Evolutionary conservation across 2,329 filamentous ascomycete genomes (phyloP), one percentile per base, ranked within the genome.

Genomic region (Stachybotrys echinatus): DNA sequence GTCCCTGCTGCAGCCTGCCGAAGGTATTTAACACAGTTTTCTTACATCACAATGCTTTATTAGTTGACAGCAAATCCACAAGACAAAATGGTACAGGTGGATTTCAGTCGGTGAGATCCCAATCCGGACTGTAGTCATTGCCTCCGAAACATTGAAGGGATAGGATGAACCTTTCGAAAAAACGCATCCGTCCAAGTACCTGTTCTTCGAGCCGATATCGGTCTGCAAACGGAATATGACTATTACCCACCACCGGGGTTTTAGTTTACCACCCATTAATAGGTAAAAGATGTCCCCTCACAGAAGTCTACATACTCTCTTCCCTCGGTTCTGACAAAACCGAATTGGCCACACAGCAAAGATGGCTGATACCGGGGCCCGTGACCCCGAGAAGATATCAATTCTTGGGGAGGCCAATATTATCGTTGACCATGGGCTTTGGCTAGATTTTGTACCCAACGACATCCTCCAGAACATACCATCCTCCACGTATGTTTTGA

Each of bases 401-500:
- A 95, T 99, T 58, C 76, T 99, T 52, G 91, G 91, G 58, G 88
- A 89, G 63, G 89, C 96, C 59, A 87, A 87, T 63, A 97, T 99
- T 60, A 78, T 96, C 55, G 86, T 96, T 62, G 90, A 96, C 66
- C 90, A 95, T 66, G 89, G 87, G 56, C 81, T 99, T 50, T 96
- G 92, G 89, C 81, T 86, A 55, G 80, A 80, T 64, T 94, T 88
- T 66, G 85, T 97, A 55, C 84, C 85, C 48, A 73, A 84, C 58
- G 92, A 99, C 70, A 79, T 99, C 50, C 76, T 97, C 54, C 72
- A 79, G 49, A 88, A 87, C 65, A 76, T 94, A 53, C 71, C 80
- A 47, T 94, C 92, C 19, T 95, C 91, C 18, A 97, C 92, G 53
- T 99, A 97, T 67, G 87, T 97, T 51, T 85, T 99, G 54, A 89